These are phyloP conservation scores for Pythium aristosporum DNA, from an alignment of 352 stramenopile genomes.

Conservation along the genomic window DNA sequence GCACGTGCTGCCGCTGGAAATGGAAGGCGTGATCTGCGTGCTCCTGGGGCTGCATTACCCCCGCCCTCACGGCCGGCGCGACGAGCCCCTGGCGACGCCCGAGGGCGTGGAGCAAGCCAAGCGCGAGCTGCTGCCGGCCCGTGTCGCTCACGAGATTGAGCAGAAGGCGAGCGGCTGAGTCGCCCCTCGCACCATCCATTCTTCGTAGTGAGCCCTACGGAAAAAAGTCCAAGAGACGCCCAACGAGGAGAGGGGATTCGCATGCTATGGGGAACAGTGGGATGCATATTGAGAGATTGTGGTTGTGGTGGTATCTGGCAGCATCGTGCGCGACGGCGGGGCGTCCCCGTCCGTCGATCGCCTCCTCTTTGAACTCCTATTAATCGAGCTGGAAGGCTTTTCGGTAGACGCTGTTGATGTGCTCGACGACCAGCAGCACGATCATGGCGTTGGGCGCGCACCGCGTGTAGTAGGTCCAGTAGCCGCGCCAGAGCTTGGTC, in stretches of 20 bases:
- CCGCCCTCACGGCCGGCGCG: neutral
- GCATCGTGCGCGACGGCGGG: no score
- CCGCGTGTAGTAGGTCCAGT: conserved; percentile 98
- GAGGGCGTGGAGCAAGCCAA: neutral
- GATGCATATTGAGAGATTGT: no score
- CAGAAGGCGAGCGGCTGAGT: neutral
- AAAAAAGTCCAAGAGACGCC: no score
- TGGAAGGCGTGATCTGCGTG: conserved; percentile 40
- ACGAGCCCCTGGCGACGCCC: neutral
- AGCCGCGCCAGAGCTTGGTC: conserved; percentile 95
- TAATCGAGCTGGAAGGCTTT: conserved; percentile 54
- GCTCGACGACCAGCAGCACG: conserved; percentile 97
- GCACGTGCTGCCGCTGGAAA: conserved; percentile 27
- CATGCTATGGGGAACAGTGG: no score
- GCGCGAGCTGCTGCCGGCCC: neutral
- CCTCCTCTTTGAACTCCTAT: conserved; percentile 10
- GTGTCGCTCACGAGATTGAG: conserved; percentile 39
- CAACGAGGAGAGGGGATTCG: no score
- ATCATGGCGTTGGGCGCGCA: conserved; percentile 99
- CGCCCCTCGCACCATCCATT: no score
- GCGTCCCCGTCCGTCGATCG: no score
- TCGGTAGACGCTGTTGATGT: conserved; percentile 89
- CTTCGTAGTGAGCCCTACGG: no score
- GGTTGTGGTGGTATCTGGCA: no score
- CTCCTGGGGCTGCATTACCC: conserved; percentile 20